These are phyloP conservation scores for Pestalotiopsis fici DNA, from an alignment of 2,329 filamentous ascomycete genomes.

Conservation along the genomic window DNA sequence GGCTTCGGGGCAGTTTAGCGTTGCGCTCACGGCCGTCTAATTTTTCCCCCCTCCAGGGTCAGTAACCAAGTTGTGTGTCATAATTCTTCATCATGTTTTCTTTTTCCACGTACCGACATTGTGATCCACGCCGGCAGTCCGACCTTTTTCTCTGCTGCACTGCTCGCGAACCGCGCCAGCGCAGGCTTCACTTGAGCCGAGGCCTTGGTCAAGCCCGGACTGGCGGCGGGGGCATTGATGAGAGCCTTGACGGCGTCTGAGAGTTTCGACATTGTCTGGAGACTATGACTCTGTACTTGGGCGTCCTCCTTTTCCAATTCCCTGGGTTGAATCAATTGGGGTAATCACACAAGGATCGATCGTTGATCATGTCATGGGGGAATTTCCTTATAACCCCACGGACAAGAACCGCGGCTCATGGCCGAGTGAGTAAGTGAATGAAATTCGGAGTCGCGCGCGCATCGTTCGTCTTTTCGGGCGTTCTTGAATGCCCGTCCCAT, in stretches of 20 bases:
- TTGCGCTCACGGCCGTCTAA: conserved; percentile 79
- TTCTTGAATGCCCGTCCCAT: not conserved
- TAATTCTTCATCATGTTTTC: not conserved
- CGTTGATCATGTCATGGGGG: too few species aligned
- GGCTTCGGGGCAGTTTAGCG: conserved; percentile 81
- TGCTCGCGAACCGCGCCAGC: conserved; percentile 63
- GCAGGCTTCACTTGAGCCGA: conserved; percentile 63
- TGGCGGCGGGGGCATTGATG: conserved; percentile 69
- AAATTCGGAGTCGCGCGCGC: not conserved
- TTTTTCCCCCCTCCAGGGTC: not conserved
- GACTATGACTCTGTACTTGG: too few species aligned
- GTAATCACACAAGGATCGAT: too few species aligned
- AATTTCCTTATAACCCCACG: not conserved
- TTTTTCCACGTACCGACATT: conserved; percentile 26
- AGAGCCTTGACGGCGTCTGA: conserved; percentile 71
- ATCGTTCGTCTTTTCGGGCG: not conserved
- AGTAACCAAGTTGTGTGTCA: not conserved
- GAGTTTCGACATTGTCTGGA: conserved; percentile 66
- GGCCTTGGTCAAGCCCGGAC: conserved; percentile 65
- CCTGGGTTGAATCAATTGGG: too few species aligned
- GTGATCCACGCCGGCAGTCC: conserved; percentile 35
- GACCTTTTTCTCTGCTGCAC: conserved; percentile 56
- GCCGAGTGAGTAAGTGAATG: not conserved
- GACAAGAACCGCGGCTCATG: not conserved
- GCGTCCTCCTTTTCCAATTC: too few species aligned